Base-by-base conservation (phyloP, 139 green algal genomes). In the Zygnema circumcarinatum region DNA sequence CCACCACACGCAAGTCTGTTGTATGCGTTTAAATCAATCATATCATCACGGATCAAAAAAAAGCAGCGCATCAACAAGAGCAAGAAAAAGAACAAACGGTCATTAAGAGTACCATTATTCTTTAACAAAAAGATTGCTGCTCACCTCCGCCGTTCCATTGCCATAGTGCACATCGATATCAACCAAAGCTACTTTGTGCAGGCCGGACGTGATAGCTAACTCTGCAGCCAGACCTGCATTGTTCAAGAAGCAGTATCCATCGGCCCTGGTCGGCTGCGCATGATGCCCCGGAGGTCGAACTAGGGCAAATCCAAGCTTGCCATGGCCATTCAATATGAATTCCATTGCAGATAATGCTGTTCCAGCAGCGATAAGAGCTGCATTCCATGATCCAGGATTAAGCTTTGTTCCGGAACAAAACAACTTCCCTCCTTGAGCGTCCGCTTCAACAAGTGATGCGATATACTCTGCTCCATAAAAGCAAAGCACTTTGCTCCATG, bases 301-400 rank as follows among this genome's bases (percentile, higher is more conserved):
- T 72, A 90, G 79, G 31, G 62, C 76, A 38, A 85, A 91, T 35
- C 62, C 85, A 20, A 38, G 41, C n/a, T n/a, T 38, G 38, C 33
- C 39, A 35, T 78, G 2, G 42, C 74, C 91, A 0, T 33, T 2
- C 85, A 95, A 67, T 25, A 95, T 92, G 2, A 90, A 88, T 0
- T 94, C 86, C 33, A 89, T 42, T 0, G 92, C 93, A 11, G 35
- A 84, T 20, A 95, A 62, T 25, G 85, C 89, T 1, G 81, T 90
- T 1, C 93, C 93, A 20, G 92, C 93, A n/a, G 93, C 86, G 47
- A 94, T 81, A 0, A 56, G 38, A 11, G 92, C 92, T 29, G 94
- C 85, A 7, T 92, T 83, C 62, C 76, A 95, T 36, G 87, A 88
- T 0, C 92, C 91, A 3, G 91, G 67, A 33, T 68, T 53, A 2